phyloP scores from a whole-genome alignment of 345 rosid species.

The Populus nigra region DNA sequence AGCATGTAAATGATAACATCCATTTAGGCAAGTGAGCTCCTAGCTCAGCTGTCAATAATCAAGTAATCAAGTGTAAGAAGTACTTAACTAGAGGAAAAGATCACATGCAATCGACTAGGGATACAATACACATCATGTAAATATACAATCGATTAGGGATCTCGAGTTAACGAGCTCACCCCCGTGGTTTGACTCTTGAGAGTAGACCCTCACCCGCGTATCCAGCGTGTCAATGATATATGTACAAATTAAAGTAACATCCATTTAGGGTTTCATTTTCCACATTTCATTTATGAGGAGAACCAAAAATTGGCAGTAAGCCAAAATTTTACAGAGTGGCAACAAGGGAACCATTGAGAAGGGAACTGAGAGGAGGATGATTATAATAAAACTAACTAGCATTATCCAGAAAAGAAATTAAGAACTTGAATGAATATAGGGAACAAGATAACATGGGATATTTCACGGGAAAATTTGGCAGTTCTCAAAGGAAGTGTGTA shows the following conservation, averaged over 20 bases:
- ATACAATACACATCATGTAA: no score
- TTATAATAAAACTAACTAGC: background rate
- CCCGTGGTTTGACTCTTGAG: no score
- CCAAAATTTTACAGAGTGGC: background rate
- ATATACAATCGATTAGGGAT: no score
- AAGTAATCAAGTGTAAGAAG: no score
- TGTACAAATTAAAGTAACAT: background rate
- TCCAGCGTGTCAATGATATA: no score
- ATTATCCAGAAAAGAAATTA: background rate
- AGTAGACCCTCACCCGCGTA: no score
- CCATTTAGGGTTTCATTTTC: background rate
- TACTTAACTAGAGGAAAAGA: no score
- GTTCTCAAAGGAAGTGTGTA: background rate
- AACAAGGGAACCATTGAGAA: background rate
- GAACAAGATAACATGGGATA: slow-evolving; percentile 27
- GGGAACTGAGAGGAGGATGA: background rate
- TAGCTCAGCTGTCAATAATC: no score
- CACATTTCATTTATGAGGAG: background rate
- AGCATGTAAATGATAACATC: no score
- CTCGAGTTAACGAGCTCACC: no score
- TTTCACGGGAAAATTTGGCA: slow-evolving; percentile 5
- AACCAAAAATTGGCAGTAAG: background rate
- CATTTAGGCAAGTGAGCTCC: background rate
- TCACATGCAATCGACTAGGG: no score
- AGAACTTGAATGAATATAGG: background rate